Percentiles rank a stretch among this genome's conserved stretches.
Evolutionary conservation across 2,329 filamentous ascomycete genomes (phyloP).

Genomic region (Sarocladium brachiariae): DNA sequence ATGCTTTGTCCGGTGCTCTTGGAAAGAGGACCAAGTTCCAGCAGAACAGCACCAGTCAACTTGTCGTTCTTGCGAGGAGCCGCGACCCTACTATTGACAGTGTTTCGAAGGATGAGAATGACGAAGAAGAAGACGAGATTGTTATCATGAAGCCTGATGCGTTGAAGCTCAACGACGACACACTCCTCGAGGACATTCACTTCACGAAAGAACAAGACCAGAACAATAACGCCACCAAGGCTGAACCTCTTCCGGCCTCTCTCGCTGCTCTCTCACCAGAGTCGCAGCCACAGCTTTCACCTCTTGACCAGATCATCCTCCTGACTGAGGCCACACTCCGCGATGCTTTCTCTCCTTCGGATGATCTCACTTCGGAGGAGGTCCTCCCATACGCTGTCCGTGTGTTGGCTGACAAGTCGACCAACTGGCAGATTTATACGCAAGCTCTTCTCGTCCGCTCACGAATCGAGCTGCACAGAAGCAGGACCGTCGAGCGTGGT

Average conservation of each 20-base stretch:
- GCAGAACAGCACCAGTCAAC: conserved; percentile 73
- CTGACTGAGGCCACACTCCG: conserved; percentile 83
- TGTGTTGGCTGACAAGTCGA: conserved; percentile 79
- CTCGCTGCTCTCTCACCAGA: conserved; percentile 65
- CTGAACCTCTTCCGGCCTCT: conserved; percentile 45
- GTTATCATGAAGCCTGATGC: conserved; percentile 50
- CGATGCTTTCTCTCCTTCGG: conserved; percentile 75
- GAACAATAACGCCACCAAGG: conserved; percentile 27
- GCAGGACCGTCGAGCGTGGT: conserved; percentile 81
- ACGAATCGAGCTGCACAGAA: conserved; percentile 80
- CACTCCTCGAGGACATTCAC: conserved; percentile 77
- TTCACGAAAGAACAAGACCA: conserved; percentile 55
- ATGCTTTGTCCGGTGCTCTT: conserved; percentile 76
- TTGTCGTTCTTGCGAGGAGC: conserved; percentile 86
- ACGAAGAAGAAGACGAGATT: conserved; percentile 14
- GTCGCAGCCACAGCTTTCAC: conserved; percentile 71
- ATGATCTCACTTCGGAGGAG: conserved; percentile 87
- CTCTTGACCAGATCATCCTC: conserved; percentile 85
- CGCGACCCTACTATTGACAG: conserved; percentile 23
- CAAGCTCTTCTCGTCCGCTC: conserved; percentile 86
- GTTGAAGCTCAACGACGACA: conserved; percentile 83
- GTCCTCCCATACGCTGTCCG: conserved; percentile 85
- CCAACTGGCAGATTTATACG: conserved; percentile 97
- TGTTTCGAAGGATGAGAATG: conserved; percentile 15
- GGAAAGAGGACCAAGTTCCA: conserved; percentile 82